Evolutionary conservation across 2,329 filamentous ascomycete genomes (phyloP).

Genomic region (Ceratocystis colombiana): DNA sequence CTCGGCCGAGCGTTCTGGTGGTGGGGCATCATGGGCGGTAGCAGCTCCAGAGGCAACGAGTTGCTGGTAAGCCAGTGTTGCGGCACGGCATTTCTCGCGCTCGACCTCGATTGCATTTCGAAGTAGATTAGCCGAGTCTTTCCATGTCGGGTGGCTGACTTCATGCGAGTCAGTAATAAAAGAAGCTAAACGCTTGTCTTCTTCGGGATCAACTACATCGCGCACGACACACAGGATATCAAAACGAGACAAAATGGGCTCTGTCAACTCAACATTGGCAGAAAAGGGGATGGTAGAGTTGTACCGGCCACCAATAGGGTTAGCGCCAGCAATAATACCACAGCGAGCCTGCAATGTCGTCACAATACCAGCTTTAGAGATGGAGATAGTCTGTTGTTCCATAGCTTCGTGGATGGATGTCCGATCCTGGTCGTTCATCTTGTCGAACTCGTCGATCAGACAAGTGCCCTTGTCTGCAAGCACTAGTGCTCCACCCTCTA

Average conservation of each 20-base stretch:
- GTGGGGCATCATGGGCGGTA: constrained; percentile 17
- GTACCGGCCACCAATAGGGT: constrained; percentile 91
- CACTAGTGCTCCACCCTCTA: constrained; percentile 91
- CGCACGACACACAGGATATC: constrained; percentile 94
- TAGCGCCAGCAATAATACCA: constrained; percentile 91
- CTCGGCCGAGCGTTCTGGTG: constrained; percentile 39
- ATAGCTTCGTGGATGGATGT: constrained; percentile 99
- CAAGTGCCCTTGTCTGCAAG: constrained; percentile 91
- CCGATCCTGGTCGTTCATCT: constrained; percentile 98
- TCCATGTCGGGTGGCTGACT: constrained; percentile 65
- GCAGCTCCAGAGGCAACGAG: constrained; percentile 16
- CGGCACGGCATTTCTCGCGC: constrained; percentile 22
- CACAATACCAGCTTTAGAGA: constrained; percentile 96
- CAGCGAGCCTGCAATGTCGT: constrained; percentile 93
- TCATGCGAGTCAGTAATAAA: constrained; percentile 95
- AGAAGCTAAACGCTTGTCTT: constrained; percentile 85
- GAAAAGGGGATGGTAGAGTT: constrained; percentile 94
- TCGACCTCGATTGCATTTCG: constrained; percentile 57
- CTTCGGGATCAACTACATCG: constrained; percentile 82
- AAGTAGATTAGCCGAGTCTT: constrained; percentile 31
- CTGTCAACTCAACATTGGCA: constrained; percentile 90
- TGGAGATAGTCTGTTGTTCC: constrained; percentile 99
- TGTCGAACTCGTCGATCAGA: constrained; percentile 97
- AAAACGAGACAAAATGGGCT: constrained; percentile 95
- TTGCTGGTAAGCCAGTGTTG: constrained; percentile 15